phyloP scores from a whole-genome alignment of 1,284 basidiomycete genomes.

The Moesziomyces sp. region DNA sequence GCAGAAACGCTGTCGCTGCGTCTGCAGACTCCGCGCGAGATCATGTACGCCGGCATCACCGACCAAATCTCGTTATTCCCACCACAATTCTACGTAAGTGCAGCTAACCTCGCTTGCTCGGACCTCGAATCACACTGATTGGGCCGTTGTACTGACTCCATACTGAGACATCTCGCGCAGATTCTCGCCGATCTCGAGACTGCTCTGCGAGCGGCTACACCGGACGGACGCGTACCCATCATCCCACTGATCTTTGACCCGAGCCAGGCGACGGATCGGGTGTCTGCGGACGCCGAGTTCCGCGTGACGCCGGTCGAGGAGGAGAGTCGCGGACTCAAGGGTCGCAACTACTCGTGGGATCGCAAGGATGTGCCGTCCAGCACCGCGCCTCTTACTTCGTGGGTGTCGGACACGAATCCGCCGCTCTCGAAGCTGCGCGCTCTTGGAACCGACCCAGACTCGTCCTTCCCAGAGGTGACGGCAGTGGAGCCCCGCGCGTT shows the following conservation, averaged over 20 bases:
- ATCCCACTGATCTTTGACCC: constrained; percentile 51
- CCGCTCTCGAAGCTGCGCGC: constrained; percentile 31
- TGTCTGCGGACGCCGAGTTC: constrained; percentile 34
- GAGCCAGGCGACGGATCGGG: constrained; percentile 9
- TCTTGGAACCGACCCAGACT: constrained; percentile 25
- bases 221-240: constrained; percentile 15
- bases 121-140: too few species aligned
- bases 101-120: too few species aligned
- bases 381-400: constrained; percentile 17
- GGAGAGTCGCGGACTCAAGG: constrained; percentile 43
- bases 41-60: constrained; percentile 50
- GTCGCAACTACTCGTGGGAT: constrained; percentile 56
- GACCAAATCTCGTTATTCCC: constrained; percentile 59
- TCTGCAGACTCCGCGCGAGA: constrained; percentile 40
- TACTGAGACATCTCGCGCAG: background rate
- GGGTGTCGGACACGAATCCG: constrained; percentile 41
- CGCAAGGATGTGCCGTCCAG: constrained; percentile 19
- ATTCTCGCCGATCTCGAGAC: constrained; percentile 56
- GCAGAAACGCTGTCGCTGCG: constrained; percentile 54
- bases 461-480: constrained; percentile 37
- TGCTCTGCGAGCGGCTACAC: constrained; percentile 16
- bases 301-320: constrained; percentile 55
- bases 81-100: constrained; percentile 57
- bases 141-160: too few species aligned
- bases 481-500: constrained; percentile 49